Conservation (phyloP, 192 early-diverging fungal genomes). For the Coemansia sp. region DNA sequence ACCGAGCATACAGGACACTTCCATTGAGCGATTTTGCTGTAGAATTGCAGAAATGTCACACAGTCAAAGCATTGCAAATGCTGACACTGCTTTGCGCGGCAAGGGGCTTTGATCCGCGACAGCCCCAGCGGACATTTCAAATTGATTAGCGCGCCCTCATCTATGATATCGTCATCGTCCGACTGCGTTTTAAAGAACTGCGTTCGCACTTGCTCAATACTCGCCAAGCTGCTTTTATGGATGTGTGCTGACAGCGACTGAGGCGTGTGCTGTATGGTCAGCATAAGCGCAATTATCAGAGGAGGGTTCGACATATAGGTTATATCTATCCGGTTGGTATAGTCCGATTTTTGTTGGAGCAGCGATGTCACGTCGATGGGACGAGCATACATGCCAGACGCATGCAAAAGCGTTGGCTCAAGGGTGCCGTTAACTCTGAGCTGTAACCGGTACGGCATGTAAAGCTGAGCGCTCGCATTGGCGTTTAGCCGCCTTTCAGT, state of each 20-base stretch:
- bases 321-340: slow-evolving; percentile 21
- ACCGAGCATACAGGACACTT: slow-evolving; percentile 75
- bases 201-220: slow-evolving; percentile 32
- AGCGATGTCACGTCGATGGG: slow-evolving; percentile 26
- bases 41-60: slow-evolving; percentile 68
- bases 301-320: slow-evolving; percentile 15
- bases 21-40: slow-evolving; percentile 65
- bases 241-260: slow-evolving; percentile 27
- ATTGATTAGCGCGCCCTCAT: slow-evolving; percentile 61
- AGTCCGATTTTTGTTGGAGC: slow-evolving; percentile 9
- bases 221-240: slow-evolving; percentile 10
- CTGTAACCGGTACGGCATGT: neutral
- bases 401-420: neutral
- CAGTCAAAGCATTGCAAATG: slow-evolving; percentile 88
- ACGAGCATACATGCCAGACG: neutral
- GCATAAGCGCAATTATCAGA: slow-evolving; percentile 15
- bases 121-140: slow-evolving; percentile 74
- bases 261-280: slow-evolving; percentile 25
- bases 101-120: slow-evolving; percentile 63
- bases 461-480: neutral
- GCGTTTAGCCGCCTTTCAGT: neutral
- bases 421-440: slow-evolving; percentile 6
- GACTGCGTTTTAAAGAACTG: slow-evolving; percentile 38
- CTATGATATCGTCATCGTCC: slow-evolving; percentile 65
- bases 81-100: slow-evolving; percentile 60